A percentile compares a stretch with the other conserved stretches of the same genome.
phyloP scores from a whole-genome alignment of 768 basidiomycete genomes.

The Leccinellum albellum region DNA sequence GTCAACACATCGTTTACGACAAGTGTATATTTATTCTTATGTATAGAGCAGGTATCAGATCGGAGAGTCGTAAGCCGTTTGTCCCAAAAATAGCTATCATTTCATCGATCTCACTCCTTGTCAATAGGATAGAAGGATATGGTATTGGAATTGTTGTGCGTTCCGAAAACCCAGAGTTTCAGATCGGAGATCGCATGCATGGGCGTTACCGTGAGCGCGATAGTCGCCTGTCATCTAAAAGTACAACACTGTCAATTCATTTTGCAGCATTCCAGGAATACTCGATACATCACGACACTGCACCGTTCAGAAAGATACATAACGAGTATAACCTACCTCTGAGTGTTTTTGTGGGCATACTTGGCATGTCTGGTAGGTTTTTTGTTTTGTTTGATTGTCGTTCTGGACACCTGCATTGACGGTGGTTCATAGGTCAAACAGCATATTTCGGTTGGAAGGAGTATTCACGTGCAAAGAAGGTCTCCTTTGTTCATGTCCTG shows the following conservation, averaged over 20 bases:
- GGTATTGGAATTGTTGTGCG: slow-evolving; percentile 34
- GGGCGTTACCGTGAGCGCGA: slow-evolving; percentile 27
- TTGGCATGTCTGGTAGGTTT: slow-evolving; percentile 23
- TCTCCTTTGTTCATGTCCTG: neutral
- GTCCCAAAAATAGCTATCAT: neutral
- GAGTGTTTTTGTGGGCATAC: slow-evolving; percentile 26
- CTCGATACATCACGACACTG: neutral
- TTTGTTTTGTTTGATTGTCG: neutral
- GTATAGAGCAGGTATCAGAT: slow-evolving; percentile 9
- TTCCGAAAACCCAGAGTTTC: slow-evolving; percentile 11
- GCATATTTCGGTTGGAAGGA: slow-evolving; percentile 16
- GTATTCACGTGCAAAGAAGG: slow-evolving; percentile 18
- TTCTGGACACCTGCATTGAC: neutral
- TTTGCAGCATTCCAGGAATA: slow-evolving; percentile 29
- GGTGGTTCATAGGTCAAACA: slow-evolving; percentile 16
- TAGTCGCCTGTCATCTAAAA: neutral
- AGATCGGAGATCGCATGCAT: slow-evolving; percentile 14
- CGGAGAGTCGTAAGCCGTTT: slow-evolving; percentile 3
- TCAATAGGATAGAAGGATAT: slow-evolving; percentile 25
- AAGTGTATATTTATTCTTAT: neutral
- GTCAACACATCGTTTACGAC: slow-evolving; percentile 21
- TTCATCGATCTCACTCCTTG: neutral
- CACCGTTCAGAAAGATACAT: slow-evolving; percentile 10
- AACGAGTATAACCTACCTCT: slow-evolving; percentile 30
- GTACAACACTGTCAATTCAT: slow-evolving; percentile 11